Conservation (phyloP, 768 basidiomycete species). For the Russula sp. region DNA sequence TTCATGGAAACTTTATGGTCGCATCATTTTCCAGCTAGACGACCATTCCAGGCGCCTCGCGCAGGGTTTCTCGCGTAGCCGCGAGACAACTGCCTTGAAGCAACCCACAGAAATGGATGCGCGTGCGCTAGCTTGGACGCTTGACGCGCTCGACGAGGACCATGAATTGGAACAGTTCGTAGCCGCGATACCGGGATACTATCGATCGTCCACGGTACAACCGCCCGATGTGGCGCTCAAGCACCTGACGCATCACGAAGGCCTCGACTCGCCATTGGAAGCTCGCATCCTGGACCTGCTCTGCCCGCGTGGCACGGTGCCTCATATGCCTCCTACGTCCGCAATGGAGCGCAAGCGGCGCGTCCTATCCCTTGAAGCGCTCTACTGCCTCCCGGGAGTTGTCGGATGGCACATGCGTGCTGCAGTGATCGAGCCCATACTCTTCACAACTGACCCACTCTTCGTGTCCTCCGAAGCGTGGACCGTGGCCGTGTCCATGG, state of each 20-base stretch:
- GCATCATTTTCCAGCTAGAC: background rate
- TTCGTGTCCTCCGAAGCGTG: slow-evolving; percentile 14
- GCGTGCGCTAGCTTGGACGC: slow-evolving; percentile 9
- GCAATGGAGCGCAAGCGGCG: slow-evolving; percentile 5
- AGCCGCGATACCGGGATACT: slow-evolving; percentile 16
- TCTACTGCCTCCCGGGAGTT: slow-evolving; percentile 8
- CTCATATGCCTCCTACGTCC: background rate
- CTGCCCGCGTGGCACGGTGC: slow-evolving; percentile 3
- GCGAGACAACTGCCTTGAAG: slow-evolving; percentile 1
- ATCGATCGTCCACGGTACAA: slow-evolving; percentile 5
- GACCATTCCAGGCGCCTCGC: slow-evolving; percentile 9
- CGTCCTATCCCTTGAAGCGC: slow-evolving; percentile 6
- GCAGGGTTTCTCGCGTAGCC: slow-evolving; percentile 11
- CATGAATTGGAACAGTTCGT: slow-evolving; percentile 15
- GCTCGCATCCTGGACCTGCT: slow-evolving; percentile 17
- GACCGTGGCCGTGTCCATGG: background rate
- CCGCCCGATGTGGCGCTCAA: background rate
- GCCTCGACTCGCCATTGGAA: slow-evolving; percentile 12
- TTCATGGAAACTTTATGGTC: slow-evolving; percentile 7
- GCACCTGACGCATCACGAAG: slow-evolving; percentile 7
- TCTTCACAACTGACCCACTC: slow-evolving; percentile 8
- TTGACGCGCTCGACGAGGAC: slow-evolving; percentile 15
- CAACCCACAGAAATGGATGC: slow-evolving; percentile 14
- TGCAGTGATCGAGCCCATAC: background rate
- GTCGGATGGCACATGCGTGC: slow-evolving; percentile 6